A percentile compares a stretch with the other conserved stretches of the same genome.
Evolutionary conservation across 495 filamentous ascomycete genomes (phyloP).

Genomic region (Aspergillus biplanus): DNA sequence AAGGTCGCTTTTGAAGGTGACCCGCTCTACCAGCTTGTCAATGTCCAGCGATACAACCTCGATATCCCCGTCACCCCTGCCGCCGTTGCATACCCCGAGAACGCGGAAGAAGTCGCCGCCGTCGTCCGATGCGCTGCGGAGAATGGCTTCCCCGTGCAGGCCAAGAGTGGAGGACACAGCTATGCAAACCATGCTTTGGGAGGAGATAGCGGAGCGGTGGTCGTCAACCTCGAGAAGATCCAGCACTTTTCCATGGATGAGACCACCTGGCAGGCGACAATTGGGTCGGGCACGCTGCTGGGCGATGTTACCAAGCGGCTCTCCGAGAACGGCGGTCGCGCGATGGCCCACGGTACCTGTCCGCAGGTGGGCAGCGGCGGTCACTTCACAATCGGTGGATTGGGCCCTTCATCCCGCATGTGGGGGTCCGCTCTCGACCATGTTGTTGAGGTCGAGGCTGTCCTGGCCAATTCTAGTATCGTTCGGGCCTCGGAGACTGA

Average conservation of each 20-base stretch:
- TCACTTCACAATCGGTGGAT: constrained; percentile 74
- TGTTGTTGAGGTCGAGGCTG: constrained; percentile 63
- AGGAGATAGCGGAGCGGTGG: constrained; percentile 44
- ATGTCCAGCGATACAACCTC: constrained; percentile 59
- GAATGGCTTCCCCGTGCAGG: constrained; percentile 63
- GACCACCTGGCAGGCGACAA: constrained; percentile 58
- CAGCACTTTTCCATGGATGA: constrained; percentile 58
- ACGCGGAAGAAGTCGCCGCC: constrained; percentile 57
- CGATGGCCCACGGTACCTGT: constrained; percentile 68
- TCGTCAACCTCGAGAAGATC: constrained; percentile 49
- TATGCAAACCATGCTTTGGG: constrained; percentile 64
- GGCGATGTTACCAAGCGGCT: constrained; percentile 62
- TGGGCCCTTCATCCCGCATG: constrained; percentile 62
- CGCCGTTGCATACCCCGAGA: constrained; percentile 64
- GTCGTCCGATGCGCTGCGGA: constrained; percentile 62
- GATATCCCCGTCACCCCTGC: constrained; percentile 61
- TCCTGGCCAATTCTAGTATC: constrained; percentile 61
- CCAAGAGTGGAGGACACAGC: constrained; percentile 74
- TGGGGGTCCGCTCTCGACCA: constrained; percentile 70
- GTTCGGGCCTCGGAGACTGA: constrained; percentile 40
- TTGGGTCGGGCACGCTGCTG: constrained; percentile 67
- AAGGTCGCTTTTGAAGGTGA: constrained; percentile 29
- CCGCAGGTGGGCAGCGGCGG: constrained; percentile 71
- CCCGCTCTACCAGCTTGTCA: constrained; percentile 22
- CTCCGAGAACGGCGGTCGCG: constrained; percentile 63